Percentiles rank a stretch among this genome's conserved stretches.
Evolutionary conservation across 2,329 filamentous ascomycete genomes (phyloP).

Genomic region (Zymoseptoria ardabiliae): DNA sequence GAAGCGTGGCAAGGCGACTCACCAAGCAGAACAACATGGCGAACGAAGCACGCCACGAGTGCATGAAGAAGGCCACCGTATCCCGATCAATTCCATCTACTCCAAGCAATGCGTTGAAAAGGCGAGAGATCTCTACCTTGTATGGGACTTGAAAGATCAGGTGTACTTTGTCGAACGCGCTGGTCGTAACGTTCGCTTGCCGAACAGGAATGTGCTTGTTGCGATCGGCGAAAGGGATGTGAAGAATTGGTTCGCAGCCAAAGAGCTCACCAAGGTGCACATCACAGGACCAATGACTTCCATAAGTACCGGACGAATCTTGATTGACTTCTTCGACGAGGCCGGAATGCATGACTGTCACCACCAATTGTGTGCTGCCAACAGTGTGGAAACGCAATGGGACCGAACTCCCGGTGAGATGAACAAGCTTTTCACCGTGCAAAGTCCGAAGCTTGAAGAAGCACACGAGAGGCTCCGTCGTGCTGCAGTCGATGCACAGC

Average conservation of each 20-base stretch:
- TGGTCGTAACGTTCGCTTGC: too few species aligned
- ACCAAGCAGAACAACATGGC: neutral
- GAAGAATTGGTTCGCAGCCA: neutral
- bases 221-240: constrained; percentile 3
- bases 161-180: constrained; percentile 1
- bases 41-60: neutral
- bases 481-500: too few species aligned
- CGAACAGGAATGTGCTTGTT: neutral
- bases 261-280: neutral
- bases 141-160: neutral
- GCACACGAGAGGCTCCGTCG: neutral
- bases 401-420: too few species aligned
- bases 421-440: too few species aligned
- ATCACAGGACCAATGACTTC: constrained; percentile 6
- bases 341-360: too few species aligned
- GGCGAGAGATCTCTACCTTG: constrained; percentile 1
- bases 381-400: too few species aligned
- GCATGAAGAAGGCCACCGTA: neutral
- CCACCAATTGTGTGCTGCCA: too few species aligned
- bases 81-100: constrained; percentile 2
- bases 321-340: constrained; percentile 4
- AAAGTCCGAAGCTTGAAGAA: neutral
- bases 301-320: constrained; percentile 7
- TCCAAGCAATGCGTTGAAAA: constrained; percentile 5
- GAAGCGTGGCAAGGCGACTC: neutral